Base-by-base conservation (phyloP, 257 asterid species). In the Jacaranda copaia region DNA sequence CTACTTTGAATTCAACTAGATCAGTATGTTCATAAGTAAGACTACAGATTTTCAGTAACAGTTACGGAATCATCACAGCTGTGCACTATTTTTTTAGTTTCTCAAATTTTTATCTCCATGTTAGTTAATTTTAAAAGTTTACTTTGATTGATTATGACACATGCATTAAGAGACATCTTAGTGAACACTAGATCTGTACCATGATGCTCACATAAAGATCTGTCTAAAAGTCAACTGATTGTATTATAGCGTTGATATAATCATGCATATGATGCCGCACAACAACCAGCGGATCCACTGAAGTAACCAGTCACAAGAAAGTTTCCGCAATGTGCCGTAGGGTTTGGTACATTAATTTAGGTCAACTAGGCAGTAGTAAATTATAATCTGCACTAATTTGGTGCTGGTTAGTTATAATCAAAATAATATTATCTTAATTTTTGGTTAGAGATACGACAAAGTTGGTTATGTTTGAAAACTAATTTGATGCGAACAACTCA, bases 261-360 rank as follows among this genome's bases (percentile, higher is more conserved):
- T 77, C 72, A 78, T 60, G 67, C 36, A 42, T 42, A 64, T 70
- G 66, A 73, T 81, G 85, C 80, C 52, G 67, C 81, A 69, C 35
- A 78, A 67, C 81, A 9, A 78, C 88, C 81, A 78, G 35, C 82
- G 66, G 74, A 43, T 78, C 42, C 32, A 25, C 32, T 35, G 48
- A 62, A 57, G 36, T 35, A 25, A 55, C 42, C 48, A 16, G 35
- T 5, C 14, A 68, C 56, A 5, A 39, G 1, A 53, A 19, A 40
- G 3, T 14, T 25, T 38, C 11, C 7, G n/a, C 4, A 62, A 32
- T 36, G 42, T 59, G 14, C 32, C 65, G 25, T 8, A 36, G 65
- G 40, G 42, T 36, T 59, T 20, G 40, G 36, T 11, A 5, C 65
- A 42, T 42, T 42, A 59, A 20, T 59, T 59, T 20, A 59, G 5